Base-by-base conservation (phyloP, 768 basidiomycete genomes). In the Calocybe indica region DNA sequence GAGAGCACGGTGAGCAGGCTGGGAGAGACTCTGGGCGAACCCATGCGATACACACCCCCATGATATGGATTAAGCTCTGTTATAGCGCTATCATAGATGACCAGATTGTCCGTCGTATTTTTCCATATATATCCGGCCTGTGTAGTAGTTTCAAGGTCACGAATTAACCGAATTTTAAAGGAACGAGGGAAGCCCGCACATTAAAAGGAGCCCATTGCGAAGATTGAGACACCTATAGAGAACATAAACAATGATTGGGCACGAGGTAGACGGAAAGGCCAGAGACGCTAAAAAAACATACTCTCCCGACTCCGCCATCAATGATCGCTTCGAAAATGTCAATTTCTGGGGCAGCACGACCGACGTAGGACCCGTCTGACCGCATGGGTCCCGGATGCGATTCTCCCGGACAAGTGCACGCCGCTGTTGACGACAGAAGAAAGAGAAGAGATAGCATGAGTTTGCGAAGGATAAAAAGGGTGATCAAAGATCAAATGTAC, bases 261-360 rank as follows among this genome's bases (percentile, higher is more conserved):
- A 36, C 5, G 12, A 54, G 46, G 5, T 34, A 35, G 32, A 36
- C 6, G 15, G 12, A 14, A 35, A 15, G 33, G 22, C n/a, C 36
- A 22, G 22, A 22, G 22, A 4, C 22, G 4, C 22, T 22, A 22
- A 22, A 22, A 22, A 22, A 35, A 33, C 49, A 32, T 13, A 62
- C 59, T 50, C 59, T 53, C 30, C 67, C 68, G 7, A 56, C 48
- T 8, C 58, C 59, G 12, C 53, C 49, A 1, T 58, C 52, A 7
- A 71, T 60, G 14, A 62, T 61, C 8, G 83, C 81, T 60, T 86
- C 84, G 48, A 85, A 74, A 47, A 87, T 66, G 58, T 88, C 85
- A 46, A 87, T 83, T 61, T 87, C 84, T 3, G 84, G 84, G 1
- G 85, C 81, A 5, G 77, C 61, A 8, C 85, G 68, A n/a, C 83